These are phyloP conservation scores for Pythium dissotocum DNA, from an alignment of 352 stramenopile genomes.

Conservation along the genomic window DNA sequence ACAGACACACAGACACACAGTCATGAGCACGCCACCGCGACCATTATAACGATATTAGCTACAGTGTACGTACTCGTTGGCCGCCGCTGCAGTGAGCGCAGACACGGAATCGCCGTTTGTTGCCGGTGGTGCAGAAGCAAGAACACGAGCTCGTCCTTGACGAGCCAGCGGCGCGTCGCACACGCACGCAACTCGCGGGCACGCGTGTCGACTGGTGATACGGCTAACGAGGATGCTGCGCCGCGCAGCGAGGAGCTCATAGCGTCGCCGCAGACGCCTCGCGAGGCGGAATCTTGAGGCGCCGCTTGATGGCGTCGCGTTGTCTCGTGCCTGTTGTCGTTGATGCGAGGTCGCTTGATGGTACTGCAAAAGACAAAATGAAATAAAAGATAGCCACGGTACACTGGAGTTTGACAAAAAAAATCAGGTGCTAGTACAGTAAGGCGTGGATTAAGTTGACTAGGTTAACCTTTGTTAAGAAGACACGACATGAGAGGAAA, in stretches of 20 bases:
- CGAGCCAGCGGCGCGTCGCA: slow-evolving; percentile 69
- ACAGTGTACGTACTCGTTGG: slow-evolving; percentile 53
- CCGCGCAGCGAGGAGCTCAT: slow-evolving; percentile 6
- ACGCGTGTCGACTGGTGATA: slow-evolving; percentile 14
- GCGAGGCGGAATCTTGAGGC: slow-evolving; percentile 3
- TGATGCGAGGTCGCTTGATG: slow-evolving; percentile 2
- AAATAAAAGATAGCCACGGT: background rate
- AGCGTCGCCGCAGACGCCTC: background rate
- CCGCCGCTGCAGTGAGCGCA: slow-evolving; percentile 41
- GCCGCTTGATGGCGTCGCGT: slow-evolving; percentile 7
- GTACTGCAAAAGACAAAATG: slow-evolving; percentile 12
- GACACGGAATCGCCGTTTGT: slow-evolving; percentile 43
- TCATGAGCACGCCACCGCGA: background rate
- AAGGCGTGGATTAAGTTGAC: background rate
- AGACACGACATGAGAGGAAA: background rate
- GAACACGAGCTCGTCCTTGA: slow-evolving; percentile 84
- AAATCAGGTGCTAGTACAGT: background rate
- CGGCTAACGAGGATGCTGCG: background rate
- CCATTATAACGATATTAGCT: background rate
- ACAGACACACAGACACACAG: slow-evolving; percentile 1
- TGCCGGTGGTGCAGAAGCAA: slow-evolving; percentile 57
- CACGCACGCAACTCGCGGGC: slow-evolving; percentile 22
- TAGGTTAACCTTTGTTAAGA: background rate
- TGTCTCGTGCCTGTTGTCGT: slow-evolving; percentile 1
- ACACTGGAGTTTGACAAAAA: background rate